Evolutionary conservation across 148 eudicot genomes (phyloP), one percentile per base, ranked within the genome.

Genomic region (Euryodendron excelsum): DNA sequence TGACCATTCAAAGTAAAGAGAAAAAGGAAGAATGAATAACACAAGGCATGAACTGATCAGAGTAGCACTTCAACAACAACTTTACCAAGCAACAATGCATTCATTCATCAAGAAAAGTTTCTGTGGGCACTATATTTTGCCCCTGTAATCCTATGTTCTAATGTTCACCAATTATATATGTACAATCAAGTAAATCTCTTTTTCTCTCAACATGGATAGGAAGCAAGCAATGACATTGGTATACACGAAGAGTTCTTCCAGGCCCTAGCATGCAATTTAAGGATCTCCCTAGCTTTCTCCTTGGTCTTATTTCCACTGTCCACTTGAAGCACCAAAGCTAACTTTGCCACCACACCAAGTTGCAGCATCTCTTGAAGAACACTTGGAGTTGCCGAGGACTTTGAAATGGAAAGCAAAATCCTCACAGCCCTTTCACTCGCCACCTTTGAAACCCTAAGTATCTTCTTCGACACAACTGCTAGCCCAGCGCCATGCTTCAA

Each of bases 391-490:
- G 76, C 91, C 0, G 90, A 88, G 27, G 47, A 88, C 80, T 78
- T 91, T 0, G 88, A 69, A 2, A 93, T 68, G 23, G 90, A 79
- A 63, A 37, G 79, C 74, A 93, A 34, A 7, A 90, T 81, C 80
- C 82, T 89, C 23, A 93, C 87, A 9, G 88, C 97, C 39, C 83
- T 82, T 50, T 93, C 92, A 3, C 85, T 93, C 10, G 85, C 93
- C 0, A 69, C 63, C 20, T 77, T 81, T 0, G 97, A 93, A 60
- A 93, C 90, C 83, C 97, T 87, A 53, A 93, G 84, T 28, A 91
- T 83, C 80, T 85, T 93, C 78, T 93, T 93, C 4, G 97, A 93
- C 31, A 93, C 92, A 6, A 93, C 81, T 0, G 97, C 93, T 23
- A 93, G 58, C 3, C 94, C 97, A 0, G 90, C 93, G 2, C 87